Base-by-base conservation (phyloP, 768 basidiomycete genomes). In the Austroboletus festivus region DNA sequence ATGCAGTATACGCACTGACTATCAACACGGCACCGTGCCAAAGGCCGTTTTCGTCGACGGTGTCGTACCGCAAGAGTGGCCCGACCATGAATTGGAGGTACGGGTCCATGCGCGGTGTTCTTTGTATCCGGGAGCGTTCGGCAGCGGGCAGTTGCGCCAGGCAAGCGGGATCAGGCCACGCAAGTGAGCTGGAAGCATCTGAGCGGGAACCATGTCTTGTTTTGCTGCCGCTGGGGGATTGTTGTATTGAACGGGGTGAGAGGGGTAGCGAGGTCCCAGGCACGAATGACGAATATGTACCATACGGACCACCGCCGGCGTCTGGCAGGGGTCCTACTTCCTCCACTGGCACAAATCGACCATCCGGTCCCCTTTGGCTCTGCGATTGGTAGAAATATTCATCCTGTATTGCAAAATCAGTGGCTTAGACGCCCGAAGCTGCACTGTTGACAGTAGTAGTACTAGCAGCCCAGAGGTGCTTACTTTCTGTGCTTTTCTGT, bases 1-100 rank as follows among this genome's bases (percentile, higher is more conserved):
- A n/a, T 5, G 18, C 11, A 13, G n/a, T 4, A 37, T 43, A 86
- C 86, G 69, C 54, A 88, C 86, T 91, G 55, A 98, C 92, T 47
- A 97, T 77, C 68, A 99, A 70, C 11, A 83, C 90, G 12, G 87
- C 89, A 7, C 93, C 95, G 52, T 85, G 78, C 91, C 93, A 99
- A 30, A 93, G 71, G 16, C 83, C 81, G 20, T 80, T 72, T 51
- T 82, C 73, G 55, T 89, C 85, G 21, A 89, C 79, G 0, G 93
- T 98, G 62, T 97, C 93, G 60, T 92, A 97, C 35, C 88, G 83
- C 52, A 97, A 69, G 16, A 97, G 72, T 19, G 93, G 93, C 0
- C 93, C 93, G 47, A 88, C 90, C 91, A 95, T 93, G 59, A 94
- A 80, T 65, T 88, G 85, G 22, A 96, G 75, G 67, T 87, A 79